Evolutionary conservation across 441 rosid species (phyloP), one percentile per base, ranked within the genome.

Genomic region (Erysimum pusillum): DNA sequence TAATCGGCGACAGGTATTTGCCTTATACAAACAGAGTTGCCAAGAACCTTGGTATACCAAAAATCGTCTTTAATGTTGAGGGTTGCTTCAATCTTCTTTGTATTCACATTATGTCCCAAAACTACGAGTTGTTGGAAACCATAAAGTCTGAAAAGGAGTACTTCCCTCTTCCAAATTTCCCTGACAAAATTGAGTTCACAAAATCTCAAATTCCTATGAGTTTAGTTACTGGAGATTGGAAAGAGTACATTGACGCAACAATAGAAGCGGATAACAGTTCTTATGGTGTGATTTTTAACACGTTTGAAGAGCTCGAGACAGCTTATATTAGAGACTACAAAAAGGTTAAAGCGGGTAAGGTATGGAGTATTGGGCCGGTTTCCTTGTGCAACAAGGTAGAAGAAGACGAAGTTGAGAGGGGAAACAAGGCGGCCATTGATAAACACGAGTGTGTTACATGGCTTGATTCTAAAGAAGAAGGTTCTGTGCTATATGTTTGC

Each of bases 131-230:
- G 0, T 22, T 62, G 20, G 60, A 67, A 4, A 59, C 28, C 0
- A 39, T 69, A 22, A 46, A 73, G n/a, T 75, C 80, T 5, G 82
- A 67, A 2, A 53, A 64, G 1, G 84, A 87, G 71, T 35, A 75
- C 42, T 90, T 88, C 76, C 9, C 74, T 13, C 62, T 90, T 20
- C 92, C 95, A 3, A 81, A 76, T 44, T 75, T 88, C 71, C 86
- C 89, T 46, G 78, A 87, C 41, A 68, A 4, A 67, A 78, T 63
- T 34, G 84, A 87, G 71, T 72, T 90, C 49, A 85, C 82, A 11
- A 76, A 69, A 77, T 35, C 74, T 11, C 83, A 85, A 69, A 14
- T 85, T 12, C 83, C 87, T 0, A 76, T 77, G 63, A 5, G 6
- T 34, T 9, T 72, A 17, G 4, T 8, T 9, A 9, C 36, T 51